Base-by-base conservation (phyloP, 2,329 filamentous ascomycete genomes). In the Colletotrichum destructivum region DNA sequence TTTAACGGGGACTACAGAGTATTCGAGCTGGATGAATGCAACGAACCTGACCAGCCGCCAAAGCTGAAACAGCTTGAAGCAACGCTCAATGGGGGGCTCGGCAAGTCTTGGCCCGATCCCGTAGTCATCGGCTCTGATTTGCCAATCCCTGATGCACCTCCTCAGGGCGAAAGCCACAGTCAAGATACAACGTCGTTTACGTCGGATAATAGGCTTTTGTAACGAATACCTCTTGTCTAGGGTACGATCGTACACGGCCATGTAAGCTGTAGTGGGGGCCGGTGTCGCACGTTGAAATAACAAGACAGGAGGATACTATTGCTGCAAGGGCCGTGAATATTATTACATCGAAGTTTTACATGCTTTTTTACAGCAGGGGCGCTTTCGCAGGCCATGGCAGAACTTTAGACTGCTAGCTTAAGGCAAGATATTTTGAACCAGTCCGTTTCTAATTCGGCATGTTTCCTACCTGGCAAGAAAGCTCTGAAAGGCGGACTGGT, bases 401-500 rank as follows among this genome's bases (percentile, higher is more conserved):
- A 35, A 7, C n/a, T 40, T 16, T 18, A 9, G 3, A 9, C n/a
- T 42, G 35, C 12, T 16, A 13, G 2, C n/a, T 26, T 42, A 42
- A 4, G 35, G 15, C n/a, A 57, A 13, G 7, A 18, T 40, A 2
- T 6, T 38, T n/a, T 42, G n/a, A 18, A 21, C 13, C 16, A 13
- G 35, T 21, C 35, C 8, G 35, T 4, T 15, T 15, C n/a, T 11
- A 2, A 23, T 0, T 4, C 11, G 35, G 31, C 18, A 44, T 18
- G 2, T 38, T 9, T 9, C 52, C 69, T 75, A 95, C 82, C 96
- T 98, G 0, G 95, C 89, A 80, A 99, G 82, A 81, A 99, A 99
- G 75, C 91, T 94, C 82, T 99, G 96, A 80, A 98, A 99, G 3
- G 95, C 95, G 76, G 94, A 93, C 77, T 98, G 95, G 73, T 98